Evolutionary conservation across 2,329 filamentous ascomycete genomes (phyloP).

Genomic region (Tolypocladium amazonense): DNA sequence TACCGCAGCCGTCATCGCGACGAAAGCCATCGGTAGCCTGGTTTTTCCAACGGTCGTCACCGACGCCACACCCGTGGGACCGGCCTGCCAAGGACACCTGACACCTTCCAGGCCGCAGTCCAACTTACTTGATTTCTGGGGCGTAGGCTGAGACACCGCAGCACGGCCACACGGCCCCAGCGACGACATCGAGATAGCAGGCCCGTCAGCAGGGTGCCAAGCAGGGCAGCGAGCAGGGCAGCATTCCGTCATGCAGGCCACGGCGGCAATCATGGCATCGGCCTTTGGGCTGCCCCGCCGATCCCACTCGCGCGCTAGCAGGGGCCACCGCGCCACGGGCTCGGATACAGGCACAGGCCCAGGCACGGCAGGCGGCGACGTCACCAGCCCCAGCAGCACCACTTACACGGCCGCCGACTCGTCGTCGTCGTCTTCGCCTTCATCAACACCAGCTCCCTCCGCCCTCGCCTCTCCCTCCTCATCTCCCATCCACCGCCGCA

Average conservation of each 20-base stretch:
- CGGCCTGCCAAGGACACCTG: background rate
- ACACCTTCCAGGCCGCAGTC: too few relatives aligned
- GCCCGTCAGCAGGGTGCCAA: background rate
- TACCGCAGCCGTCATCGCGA: background rate
- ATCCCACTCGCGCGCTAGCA: conserved; percentile 9
- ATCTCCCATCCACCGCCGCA: background rate
- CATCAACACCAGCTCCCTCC: background rate
- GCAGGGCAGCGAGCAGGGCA: background rate
- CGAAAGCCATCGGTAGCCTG: background rate
- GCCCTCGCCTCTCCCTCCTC: background rate
- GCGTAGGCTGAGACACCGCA: background rate
- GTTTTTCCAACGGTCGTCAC: background rate
- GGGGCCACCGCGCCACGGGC: conserved; percentile 3
- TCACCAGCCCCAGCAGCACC: background rate
- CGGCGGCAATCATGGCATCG: conserved; percentile 18
- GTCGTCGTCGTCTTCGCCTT: conserved; percentile 2
- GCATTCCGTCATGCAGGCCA: conserved; percentile 14
- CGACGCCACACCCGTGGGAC: background rate
- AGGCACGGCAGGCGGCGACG: background rate
- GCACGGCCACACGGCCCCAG: too few relatives aligned
- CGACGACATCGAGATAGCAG: background rate
- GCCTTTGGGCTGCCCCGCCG: conserved; percentile 21
- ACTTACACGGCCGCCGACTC: background rate
- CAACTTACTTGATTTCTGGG: too few relatives aligned
- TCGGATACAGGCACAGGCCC: background rate